Conservation (phyloP, 768 basidiomycete species). For the Saitozyma podzolica region DNA sequence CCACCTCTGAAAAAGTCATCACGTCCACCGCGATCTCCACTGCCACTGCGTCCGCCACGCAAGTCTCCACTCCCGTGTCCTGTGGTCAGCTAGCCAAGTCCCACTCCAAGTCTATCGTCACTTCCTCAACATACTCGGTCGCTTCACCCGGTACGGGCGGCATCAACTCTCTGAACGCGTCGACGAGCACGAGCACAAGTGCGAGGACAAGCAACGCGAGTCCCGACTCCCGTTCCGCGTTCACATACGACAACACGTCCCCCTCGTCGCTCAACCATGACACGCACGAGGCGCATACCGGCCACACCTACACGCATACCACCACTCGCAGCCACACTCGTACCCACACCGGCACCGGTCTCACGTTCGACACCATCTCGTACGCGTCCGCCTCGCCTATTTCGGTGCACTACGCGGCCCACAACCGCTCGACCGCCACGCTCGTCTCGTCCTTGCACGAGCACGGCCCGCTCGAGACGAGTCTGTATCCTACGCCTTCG, state of each 20-base stretch:
- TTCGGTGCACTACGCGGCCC: background rate
- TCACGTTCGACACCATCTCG: slow-evolving; percentile 9
- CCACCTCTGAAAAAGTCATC: slow-evolving; percentile 1
- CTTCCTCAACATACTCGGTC: background rate
- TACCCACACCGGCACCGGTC: background rate
- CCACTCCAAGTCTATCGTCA: background rate
- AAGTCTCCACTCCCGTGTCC: background rate
- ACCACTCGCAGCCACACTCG: slow-evolving; percentile 5
- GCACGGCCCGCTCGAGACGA: background rate
- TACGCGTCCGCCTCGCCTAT: slow-evolving; percentile 2
- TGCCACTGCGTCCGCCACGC: slow-evolving; percentile 1
- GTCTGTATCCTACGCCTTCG: background rate
- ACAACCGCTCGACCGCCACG: background rate
- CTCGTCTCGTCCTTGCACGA: background rate
- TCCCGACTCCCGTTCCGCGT: slow-evolving; percentile 31
- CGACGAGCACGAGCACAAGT: slow-evolving; percentile 15
- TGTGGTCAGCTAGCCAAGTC: background rate
- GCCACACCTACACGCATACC: slow-evolving; percentile 13
- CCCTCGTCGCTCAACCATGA: slow-evolving; percentile 10
- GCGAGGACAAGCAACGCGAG: slow-evolving; percentile 7
- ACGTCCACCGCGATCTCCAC: slow-evolving; percentile 8
- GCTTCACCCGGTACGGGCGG: background rate
- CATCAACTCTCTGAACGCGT: slow-evolving; percentile 9
- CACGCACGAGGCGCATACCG: background rate
- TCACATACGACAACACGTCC: slow-evolving; percentile 31